Evolutionary conservation across 371 early-diverging fungal genomes (phyloP), one percentile per base, ranked within the genome.

Genomic region (Actinomortierella ambigua): DNA sequence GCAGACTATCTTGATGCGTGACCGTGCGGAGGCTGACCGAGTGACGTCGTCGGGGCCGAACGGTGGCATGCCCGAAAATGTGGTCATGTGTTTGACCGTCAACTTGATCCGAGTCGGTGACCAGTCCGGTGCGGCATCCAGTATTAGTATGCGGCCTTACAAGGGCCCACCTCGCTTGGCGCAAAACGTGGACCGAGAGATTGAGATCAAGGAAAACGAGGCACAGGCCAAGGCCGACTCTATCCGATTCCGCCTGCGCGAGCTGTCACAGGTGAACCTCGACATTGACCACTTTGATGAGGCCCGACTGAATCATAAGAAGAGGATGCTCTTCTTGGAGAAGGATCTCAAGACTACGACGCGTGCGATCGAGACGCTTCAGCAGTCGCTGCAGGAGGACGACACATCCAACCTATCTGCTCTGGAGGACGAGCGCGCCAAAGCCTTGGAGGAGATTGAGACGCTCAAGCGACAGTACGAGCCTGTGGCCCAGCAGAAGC

Each of bases 21-120:
- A 85, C 27, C 90, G 95, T 52, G 63, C 68, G 0, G 82, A 86
- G 29, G 98, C 92, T 13, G 93, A 96, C 67, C 53, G 68, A 0
- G 55, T 96, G n/a, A 93, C 93, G 79, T 59, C 60, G 20, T 73
- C 75, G 5, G 75, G 75, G 4, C 75, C 47, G 0, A 18, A 58
- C 17, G 80, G 77, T 0, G 68, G 80, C 5, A 79, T 79, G 48
- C 96, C 96, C 2, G 69, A 55, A 8, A 95, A 96, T 53, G 88
- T 96, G 17, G 73, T 56, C 0, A 64, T 73, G 0, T 93, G 95
- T 51, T 87, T 85, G 60, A 90, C 95, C 0, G 67, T 65, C 7
- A 81, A 88, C 44, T 81, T 88, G 5, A 84, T 85, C 57, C 77
- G 77, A 49, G 85, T 96, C 20, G 96, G 96, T 53, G 83, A 81